A percentile compares a stretch with the other conserved stretches of the same genome.
phyloP scores from a whole-genome alignment of 2,329 filamentous ascomycete genomes.

The Paraconiothyrium brasiliense region DNA sequence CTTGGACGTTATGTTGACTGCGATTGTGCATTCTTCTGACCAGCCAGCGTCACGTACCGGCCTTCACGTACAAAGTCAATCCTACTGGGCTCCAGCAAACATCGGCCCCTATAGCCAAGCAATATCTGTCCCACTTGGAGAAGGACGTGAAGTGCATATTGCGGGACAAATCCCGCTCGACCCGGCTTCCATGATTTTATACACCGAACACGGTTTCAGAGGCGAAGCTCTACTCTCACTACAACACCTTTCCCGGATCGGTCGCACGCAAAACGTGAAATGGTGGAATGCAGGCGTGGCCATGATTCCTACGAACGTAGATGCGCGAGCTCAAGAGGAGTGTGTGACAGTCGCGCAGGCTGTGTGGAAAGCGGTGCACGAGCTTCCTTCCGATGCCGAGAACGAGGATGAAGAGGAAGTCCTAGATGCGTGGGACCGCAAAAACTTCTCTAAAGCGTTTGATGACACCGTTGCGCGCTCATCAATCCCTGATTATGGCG shows the following conservation, averaged over 20 bases:
- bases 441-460: conserved; percentile 59
- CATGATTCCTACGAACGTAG: conserved; percentile 25
- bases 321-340: conserved; percentile 18
- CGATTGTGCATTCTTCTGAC: conserved; percentile 50
- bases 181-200: conserved; percentile 77
- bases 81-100: conserved; percentile 98
- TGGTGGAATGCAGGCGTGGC: conserved; percentile 81
- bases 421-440: conserved; percentile 72
- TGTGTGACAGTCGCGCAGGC: conserved; percentile 50
- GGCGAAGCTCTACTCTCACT: conserved; percentile 76
- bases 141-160: conserved; percentile 65
- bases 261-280: conserved; percentile 72
- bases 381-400: conserved; percentile 11
- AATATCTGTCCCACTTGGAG: conserved; percentile 60
- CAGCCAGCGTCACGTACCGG: conserved; percentile 51
- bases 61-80: conserved; percentile 90
- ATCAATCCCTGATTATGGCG: conserved; percentile 54
- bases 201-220: conserved; percentile 53
- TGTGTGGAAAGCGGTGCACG: conserved; percentile 55
- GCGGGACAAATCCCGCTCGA: conserved; percentile 93
- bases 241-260: conserved; percentile 91
- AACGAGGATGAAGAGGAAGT: conserved; percentile 58
- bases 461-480: conserved; percentile 37
- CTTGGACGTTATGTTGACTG: conserved; percentile 69
- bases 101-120: conserved; percentile 98